phyloP scores from a whole-genome alignment of 2,329 filamentous ascomycete genomes.

The Uncinocarpus reesii region DNA sequence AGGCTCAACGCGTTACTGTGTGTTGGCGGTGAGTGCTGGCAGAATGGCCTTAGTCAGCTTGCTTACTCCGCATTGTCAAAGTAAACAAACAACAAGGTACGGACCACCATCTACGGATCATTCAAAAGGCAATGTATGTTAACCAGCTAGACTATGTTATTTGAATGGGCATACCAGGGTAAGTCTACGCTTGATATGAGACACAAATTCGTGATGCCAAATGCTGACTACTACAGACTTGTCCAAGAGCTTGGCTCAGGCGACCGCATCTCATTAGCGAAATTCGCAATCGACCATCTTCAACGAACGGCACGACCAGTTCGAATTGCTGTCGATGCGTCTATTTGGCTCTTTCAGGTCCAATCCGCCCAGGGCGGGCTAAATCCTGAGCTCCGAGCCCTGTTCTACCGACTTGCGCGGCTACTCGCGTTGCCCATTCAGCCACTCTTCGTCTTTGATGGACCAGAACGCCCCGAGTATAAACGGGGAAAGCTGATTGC shows the following conservation, averaged over 20 bases:
- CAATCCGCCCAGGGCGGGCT: constrained; percentile 76
- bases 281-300: constrained; percentile 68
- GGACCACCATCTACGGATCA: too few relatives aligned
- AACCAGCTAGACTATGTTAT: too few relatives aligned
- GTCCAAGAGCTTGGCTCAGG: constrained; percentile 82
- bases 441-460: constrained; percentile 84
- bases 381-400: constrained; percentile 79
- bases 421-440: constrained; percentile 68
- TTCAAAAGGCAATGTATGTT: too few relatives aligned
- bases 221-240: constrained; percentile 48
- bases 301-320: constrained; percentile 61
- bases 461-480: constrained; percentile 70
- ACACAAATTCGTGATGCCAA: constrained; percentile 10
- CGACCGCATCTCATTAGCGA: constrained; percentile 67
- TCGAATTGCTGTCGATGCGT: constrained; percentile 82
- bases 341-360: constrained; percentile 94
- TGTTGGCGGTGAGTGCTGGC: constrained; percentile 1
- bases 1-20: neutral
- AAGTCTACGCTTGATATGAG: constrained; percentile 17
- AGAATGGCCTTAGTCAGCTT: neutral
- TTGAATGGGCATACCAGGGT: constrained; percentile 39
- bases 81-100: neutral
- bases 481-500: constrained; percentile 69
- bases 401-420: constrained; percentile 82
- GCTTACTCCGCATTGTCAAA: neutral